phyloP scores from a whole-genome alignment of 2,329 filamentous ascomycete species.

The Bertia moriformis region DNA sequence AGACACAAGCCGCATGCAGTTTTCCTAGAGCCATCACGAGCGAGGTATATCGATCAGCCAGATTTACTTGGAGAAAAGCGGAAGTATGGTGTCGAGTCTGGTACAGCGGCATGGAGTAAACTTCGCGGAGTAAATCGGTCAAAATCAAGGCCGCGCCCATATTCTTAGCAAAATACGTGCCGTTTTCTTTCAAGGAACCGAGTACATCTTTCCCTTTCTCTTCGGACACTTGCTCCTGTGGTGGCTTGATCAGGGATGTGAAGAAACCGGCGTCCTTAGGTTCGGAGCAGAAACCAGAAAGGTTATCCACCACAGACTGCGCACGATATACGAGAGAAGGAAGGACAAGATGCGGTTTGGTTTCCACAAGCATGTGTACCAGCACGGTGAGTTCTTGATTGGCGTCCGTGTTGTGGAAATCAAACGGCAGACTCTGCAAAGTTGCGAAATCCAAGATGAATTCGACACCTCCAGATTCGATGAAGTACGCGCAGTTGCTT shows the following conservation, averaged over 20 bases:
- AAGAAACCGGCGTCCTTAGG: constrained; percentile 20
- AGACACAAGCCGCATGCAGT: constrained; percentile 48
- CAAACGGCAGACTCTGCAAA: constrained; percentile 64
- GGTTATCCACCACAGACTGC: constrained; percentile 49
- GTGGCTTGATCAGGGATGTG: constrained; percentile 26
- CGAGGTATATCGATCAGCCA: neutral
- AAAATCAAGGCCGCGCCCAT: neutral
- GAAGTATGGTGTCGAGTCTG: neutral
- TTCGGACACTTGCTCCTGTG: neutral
- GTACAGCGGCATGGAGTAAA: neutral
- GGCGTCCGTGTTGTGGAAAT: constrained; percentile 53
- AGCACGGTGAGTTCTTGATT: constrained; percentile 61
- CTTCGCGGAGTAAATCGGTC: neutral
- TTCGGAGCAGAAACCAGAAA: constrained; percentile 47
- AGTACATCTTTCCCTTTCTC: neutral
- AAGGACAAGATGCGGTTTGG: constrained; percentile 65
- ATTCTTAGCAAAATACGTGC: neutral
- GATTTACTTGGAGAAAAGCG: neutral
- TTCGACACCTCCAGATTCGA: constrained; percentile 69
- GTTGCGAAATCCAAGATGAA: constrained; percentile 71
- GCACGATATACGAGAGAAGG: constrained; percentile 68
- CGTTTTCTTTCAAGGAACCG: neutral
- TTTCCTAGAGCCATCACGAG: constrained; percentile 28
- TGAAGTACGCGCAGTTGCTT: constrained; percentile 57
- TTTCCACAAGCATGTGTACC: constrained; percentile 65